Conservation (phyloP, 345 rosid genomes). For the Sonneratia alba region DNA sequence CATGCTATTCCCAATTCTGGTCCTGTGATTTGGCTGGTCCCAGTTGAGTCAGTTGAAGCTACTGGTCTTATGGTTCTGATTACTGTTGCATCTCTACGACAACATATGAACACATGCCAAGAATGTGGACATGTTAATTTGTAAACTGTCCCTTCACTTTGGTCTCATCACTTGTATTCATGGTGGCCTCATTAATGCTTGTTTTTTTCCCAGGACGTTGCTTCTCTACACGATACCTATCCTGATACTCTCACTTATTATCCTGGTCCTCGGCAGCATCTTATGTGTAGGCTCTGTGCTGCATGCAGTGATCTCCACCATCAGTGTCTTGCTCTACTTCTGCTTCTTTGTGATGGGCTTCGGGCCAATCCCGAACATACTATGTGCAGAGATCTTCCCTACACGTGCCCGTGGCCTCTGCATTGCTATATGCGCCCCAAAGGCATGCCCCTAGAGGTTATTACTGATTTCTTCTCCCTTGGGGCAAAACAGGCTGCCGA, state of each 20-base stretch:
- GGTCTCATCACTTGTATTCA: background rate
- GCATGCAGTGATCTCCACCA: slow-evolving; percentile 27
- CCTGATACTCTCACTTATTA: slow-evolving; percentile 19
- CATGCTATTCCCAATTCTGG: background rate
- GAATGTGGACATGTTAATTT: background rate
- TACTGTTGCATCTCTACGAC: background rate
- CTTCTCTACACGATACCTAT: slow-evolving; percentile 33
- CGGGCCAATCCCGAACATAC: slow-evolving; percentile 32
- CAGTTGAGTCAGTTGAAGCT: background rate
- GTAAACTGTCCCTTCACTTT: background rate
- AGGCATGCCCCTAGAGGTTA: slow-evolving; percentile 44
- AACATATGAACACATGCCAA: background rate
- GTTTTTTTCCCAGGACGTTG: slow-evolving; percentile 21
- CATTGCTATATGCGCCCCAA: slow-evolving; percentile 32
- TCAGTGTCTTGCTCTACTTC: slow-evolving; percentile 23
- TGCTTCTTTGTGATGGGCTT: slow-evolving; percentile 39
- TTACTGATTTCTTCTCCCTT: slow-evolving; percentile 34
- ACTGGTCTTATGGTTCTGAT: background rate
- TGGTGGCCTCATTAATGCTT: background rate
- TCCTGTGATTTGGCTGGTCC: too few species aligned
- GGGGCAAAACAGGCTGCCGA: slow-evolving; percentile 20
- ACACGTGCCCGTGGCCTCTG: slow-evolving; percentile 33
- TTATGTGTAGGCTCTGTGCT: slow-evolving; percentile 11
- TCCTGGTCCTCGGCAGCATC: slow-evolving; percentile 24
- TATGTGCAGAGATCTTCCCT: slow-evolving; percentile 39